Evolutionary conservation across 2,329 filamentous ascomycete genomes (phyloP).

Genomic region (Ascocoryne sarcoides): DNA sequence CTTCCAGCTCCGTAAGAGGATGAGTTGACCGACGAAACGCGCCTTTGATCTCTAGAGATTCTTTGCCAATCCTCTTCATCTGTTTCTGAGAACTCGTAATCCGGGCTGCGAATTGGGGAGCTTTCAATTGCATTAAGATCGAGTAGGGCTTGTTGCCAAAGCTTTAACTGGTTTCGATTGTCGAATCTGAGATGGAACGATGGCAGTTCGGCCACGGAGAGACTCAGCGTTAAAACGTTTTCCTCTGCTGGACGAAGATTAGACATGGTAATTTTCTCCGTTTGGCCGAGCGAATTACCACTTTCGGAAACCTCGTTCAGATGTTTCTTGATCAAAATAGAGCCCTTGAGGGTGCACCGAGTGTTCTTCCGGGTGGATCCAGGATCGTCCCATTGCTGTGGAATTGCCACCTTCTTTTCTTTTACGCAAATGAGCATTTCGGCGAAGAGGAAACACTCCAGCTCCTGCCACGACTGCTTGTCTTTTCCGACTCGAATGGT

Average conservation of each 20-base stretch:
- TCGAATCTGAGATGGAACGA: constrained; percentile 90
- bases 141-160: constrained; percentile 80
- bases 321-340: constrained; percentile 97
- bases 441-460: constrained; percentile 93
- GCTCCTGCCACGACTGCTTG: constrained; percentile 90
- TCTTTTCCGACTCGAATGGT: constrained; percentile 93
- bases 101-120: constrained; percentile 56
- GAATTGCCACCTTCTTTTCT: constrained; percentile 66
- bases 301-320: constrained; percentile 78
- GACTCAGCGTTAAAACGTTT: constrained; percentile 75
- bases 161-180: constrained; percentile 72
- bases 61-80: constrained; percentile 87
- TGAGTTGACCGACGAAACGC: constrained; percentile 75
- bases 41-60: constrained; percentile 42
- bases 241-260: constrained; percentile 49
- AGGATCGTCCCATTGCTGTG: constrained; percentile 59
- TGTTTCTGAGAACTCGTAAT: constrained; percentile 73
- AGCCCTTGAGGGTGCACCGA: constrained; percentile 88
- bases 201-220: constrained; percentile 86
- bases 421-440: constrained; percentile 99
- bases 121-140: constrained; percentile 69
- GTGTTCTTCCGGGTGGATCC: constrained; percentile 53
- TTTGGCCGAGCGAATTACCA: constrained; percentile 32
- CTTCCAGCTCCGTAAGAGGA: constrained; percentile 71
- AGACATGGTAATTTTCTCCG: constrained; percentile 28